Base-by-base conservation (phyloP, 2,329 filamentous ascomycete genomes). In the Geosmithia morbida region DNA sequence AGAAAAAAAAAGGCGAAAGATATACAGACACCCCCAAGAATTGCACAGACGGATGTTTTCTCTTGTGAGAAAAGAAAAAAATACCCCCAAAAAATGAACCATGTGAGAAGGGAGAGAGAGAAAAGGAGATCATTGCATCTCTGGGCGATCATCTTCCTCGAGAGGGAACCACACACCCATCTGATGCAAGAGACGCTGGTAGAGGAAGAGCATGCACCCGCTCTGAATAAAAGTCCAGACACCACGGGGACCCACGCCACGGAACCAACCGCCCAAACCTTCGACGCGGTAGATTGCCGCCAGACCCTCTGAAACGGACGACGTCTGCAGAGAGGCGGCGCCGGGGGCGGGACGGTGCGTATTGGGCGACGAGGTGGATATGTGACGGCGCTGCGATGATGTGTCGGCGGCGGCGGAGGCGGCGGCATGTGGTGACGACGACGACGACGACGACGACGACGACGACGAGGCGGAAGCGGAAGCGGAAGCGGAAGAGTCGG, bases 211-310 rank as follows among this genome's bases (percentile, higher is more conserved):
- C 90, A 97, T 97, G 54, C 87, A 94, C 41, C 89, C 86, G 59
- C 86, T 95, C 69, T 98, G 92, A 49, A 97, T 87, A 58, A 90
- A 95, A 19, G 92, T 98, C 92, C 92, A 98, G 14, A 97, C 87
- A 49, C 83, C 83, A 47, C 92, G 79, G 2, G 92, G 92, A 0
- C 90, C 90, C 2, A 98, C 90, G 22, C 92, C 92, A 49, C 92
- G 79, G 66, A 98, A 98, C 81, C 87, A 94, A 1, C 92, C 94
- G 2, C 76, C 77, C 16, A 97, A 56, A 1, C 92, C 92, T 65
- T 98, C 92, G 6, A 84, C 87, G 54, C 77, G 80, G 67, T 97
- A 98, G 56, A 98, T 94, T 53, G 95, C 75, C 55, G 74, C 80
- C 39, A 98, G 67, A 1, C 90, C 92, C 2, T 79, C 87, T 47